phyloP scores from a whole-genome alignment of 1,284 basidiomycete genomes.

The Apiotrichum domesticum region DNA sequence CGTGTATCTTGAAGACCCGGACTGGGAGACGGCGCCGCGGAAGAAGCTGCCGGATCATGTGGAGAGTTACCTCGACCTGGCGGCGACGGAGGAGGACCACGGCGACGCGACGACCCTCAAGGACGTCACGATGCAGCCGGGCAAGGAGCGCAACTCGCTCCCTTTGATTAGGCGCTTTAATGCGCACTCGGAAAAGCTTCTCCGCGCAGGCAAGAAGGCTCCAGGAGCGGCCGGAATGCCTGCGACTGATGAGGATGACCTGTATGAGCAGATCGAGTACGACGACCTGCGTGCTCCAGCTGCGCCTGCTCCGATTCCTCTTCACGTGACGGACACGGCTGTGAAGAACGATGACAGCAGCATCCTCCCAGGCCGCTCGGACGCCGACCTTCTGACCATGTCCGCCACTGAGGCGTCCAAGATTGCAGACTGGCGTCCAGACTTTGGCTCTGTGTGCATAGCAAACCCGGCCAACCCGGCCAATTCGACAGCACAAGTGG shows the following conservation, averaged over 20 bases:
- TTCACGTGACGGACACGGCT: constrained; percentile 59
- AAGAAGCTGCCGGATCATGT: constrained; percentile 61
- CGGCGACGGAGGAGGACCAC: constrained; percentile 87
- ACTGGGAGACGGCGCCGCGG: constrained; percentile 82
- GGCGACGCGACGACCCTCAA: constrained; percentile 77
- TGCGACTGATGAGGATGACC: constrained; percentile 13
- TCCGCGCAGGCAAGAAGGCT: constrained; percentile 40
- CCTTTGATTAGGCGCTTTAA: constrained; percentile 97
- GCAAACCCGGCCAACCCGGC: constrained; percentile 25
- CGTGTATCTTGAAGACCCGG: constrained; percentile 86
- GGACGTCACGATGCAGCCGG: constrained; percentile 94
- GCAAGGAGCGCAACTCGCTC: constrained; percentile 74
- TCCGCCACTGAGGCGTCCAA: constrained; percentile 14
- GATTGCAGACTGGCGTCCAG: constrained; percentile 16
- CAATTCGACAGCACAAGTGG: constrained; percentile 8
- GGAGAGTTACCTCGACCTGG: constrained; percentile 75
- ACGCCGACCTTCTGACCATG: constrained; percentile 54
- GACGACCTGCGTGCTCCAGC: constrained; percentile 74
- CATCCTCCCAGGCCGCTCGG: constrained; percentile 42
- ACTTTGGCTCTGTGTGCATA: constrained; percentile 29
- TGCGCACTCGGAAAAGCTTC: constrained; percentile 84
- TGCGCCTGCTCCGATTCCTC: constrained; percentile 60
- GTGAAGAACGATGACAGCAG: constrained; percentile 13
- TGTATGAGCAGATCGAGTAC: constrained; percentile 70
- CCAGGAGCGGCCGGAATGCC: background rate